Base-by-base conservation (phyloP, 768 basidiomycete species). In the Lyophyllum semitale region DNA sequence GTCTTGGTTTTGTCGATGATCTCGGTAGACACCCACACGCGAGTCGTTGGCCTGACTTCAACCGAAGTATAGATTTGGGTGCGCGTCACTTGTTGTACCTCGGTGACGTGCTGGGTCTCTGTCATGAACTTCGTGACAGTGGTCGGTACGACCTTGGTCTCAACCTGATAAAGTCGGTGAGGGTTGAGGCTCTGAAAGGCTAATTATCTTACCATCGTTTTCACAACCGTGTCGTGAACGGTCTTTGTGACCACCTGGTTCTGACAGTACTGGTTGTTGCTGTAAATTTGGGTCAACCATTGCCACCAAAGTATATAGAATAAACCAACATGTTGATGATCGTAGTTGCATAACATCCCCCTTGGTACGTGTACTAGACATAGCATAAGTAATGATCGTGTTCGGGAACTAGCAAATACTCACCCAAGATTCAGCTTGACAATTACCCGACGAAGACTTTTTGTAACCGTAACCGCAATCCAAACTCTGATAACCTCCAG, bases 391-490 rank as follows among this genome's bases (percentile, higher is more conserved):
- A 46, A 33, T 30, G 32, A 23, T 41, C 29, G 27, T 23, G 4
- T 22, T 25, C 8, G 29, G 15, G 5, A 47, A 11, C 23, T 13
- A 2, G 35, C 23, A 37, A 6, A 73, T 38, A 79, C 57, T 62
- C 38, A 88, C 87, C 88, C 88, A 89, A 49, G 78, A 77, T 66
- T 82, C 66, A 23, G 73, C 61, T 20, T 69, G 55, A 68, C 88
- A 90, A 45, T 73, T 75, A 30, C 85, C 85, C 66, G 86, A 79
- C 9, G 67, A 71, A 52, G 66, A 69, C 71, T 86, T 87, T 45
- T 68, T 62, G 63, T 84, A 85, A 23, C 88, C 88, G 65, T 91
- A 91, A 48, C 88, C 88, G 65, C 88, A 91, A 59, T 78, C 70
- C 68, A 89, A 70, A 66, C 76, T 79, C 67, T 77, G 75, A 71